These are phyloP conservation scores for Lentinula sp. DNA, from an alignment of 768 basidiomycete species.

Conservation along the genomic window DNA sequence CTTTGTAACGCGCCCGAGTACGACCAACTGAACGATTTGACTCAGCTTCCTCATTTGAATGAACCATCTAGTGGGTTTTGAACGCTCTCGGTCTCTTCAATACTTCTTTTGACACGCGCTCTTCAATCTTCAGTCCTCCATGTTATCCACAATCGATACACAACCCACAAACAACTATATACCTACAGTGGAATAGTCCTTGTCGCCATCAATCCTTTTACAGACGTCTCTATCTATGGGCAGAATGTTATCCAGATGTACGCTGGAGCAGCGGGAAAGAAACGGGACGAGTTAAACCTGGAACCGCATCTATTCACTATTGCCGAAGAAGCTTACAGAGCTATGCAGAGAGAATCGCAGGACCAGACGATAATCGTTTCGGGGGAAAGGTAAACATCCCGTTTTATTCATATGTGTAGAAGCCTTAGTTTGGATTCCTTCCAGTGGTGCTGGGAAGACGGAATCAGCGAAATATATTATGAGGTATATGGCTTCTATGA, in stretches of 20 bases:
- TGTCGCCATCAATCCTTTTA: conserved; percentile 98
- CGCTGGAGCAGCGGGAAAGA: conserved; percentile 26
- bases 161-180: conserved; percentile 86
- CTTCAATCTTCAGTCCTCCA: conserved; percentile 64
- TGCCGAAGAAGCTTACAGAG: conserved; percentile 97
- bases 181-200: conserved; percentile 98
- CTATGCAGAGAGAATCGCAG: conserved; percentile 88
- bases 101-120: neutral
- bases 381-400: conserved; percentile 76
- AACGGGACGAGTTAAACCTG: conserved; percentile 67
- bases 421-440: conserved; percentile 11
- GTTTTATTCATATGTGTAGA: conserved; percentile 9
- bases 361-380: conserved; percentile 99
- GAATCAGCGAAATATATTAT: conserved; percentile 99
- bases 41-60: conserved; percentile 95
- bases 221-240: conserved; percentile 93
- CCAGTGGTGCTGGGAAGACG: conserved; percentile 97
- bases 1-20: conserved; percentile 93
- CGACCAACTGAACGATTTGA: conserved; percentile 96
- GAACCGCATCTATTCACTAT: conserved; percentile 99
- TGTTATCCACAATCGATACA: conserved; percentile 94
- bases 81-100: conserved; percentile 40
- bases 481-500: conserved; percentile 97
- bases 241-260: conserved; percentile 97
- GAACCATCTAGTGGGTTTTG: conserved; percentile 61